These are phyloP conservation scores for Xylariaceae sp. DNA, from an alignment of 2,329 filamentous ascomycete genomes.

Conservation along the genomic window DNA sequence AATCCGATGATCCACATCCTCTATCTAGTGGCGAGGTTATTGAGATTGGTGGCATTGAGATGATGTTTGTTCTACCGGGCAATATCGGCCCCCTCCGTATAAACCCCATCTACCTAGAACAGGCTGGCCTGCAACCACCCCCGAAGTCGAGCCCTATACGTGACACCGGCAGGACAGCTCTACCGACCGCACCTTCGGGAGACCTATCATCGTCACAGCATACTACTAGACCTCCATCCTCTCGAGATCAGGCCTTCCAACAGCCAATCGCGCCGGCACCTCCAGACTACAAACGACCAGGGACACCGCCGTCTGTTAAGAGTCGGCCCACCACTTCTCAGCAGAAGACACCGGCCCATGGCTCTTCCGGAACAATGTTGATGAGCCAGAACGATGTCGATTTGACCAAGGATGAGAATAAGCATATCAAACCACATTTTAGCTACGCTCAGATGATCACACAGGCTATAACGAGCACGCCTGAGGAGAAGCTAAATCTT, in stretches of 20 bases:
- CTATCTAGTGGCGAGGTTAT: conserved; percentile 88
- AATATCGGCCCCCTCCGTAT: conserved; percentile 69
- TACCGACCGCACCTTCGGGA: conserved; percentile 34
- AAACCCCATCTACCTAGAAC: conserved; percentile 69
- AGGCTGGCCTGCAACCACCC: conserved; percentile 52
- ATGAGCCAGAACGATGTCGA: conserved; percentile 65
- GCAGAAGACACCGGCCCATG: conserved; percentile 44
- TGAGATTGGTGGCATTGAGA: conserved; percentile 89
- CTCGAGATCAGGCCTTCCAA: conserved; percentile 38
- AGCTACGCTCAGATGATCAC: conserved; percentile 98
- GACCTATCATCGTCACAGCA: conserved; percentile 31
- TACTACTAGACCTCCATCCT: conserved; percentile 25
- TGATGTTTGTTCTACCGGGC: conserved; percentile 96
- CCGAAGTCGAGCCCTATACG: conserved; percentile 28
- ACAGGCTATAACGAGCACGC: conserved; percentile 86
- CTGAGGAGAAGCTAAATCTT: conserved; percentile 86
- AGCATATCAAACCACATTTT: conserved; percentile 91
- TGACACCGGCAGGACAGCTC: conserved; percentile 32
- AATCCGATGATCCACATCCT: conserved; percentile 61
- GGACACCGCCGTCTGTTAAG: conserved; percentile 58
- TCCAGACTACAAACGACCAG: conserved; percentile 62
- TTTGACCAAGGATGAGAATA: conserved; percentile 79
- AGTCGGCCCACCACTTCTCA: conserved; percentile 37
- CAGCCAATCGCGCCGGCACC: conserved; percentile 62
- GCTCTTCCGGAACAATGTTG: conserved; percentile 45